Conservation (phyloP, 192 early-diverging fungal species). For the Globomyces pollinis-pini region DNA sequence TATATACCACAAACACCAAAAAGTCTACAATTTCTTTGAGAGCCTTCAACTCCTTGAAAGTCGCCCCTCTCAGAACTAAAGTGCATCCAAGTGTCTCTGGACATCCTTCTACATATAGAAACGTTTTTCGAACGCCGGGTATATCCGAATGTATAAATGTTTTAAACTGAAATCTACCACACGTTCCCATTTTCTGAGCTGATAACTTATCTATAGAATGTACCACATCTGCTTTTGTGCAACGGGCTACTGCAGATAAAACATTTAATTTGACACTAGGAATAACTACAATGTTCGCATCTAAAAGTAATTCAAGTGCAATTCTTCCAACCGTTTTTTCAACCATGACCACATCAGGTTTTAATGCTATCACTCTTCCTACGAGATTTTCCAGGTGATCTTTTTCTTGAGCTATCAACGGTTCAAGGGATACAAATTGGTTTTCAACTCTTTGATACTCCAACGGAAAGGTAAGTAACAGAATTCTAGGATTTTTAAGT, state of each 20-base stretch:
- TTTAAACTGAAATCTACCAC: constrained; percentile 65
- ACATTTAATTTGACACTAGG: constrained; percentile 81
- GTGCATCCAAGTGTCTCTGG: constrained; percentile 72
- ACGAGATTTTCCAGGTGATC: constrained; percentile 77
- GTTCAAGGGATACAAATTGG: constrained; percentile 72
- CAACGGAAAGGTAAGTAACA: constrained; percentile 80
- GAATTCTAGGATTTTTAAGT: constrained; percentile 64
- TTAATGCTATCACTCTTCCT: constrained; percentile 63
- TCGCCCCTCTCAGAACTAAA: constrained; percentile 81
- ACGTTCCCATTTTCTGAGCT: constrained; percentile 69
- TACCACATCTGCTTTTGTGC: constrained; percentile 76
- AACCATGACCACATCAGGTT: constrained; percentile 73
- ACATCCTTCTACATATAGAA: constrained; percentile 84
- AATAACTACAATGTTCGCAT: constrained; percentile 69
- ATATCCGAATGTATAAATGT: constrained; percentile 75
- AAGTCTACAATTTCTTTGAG: constrained; percentile 80
- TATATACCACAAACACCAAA: constrained; percentile 80
- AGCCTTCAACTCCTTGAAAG: constrained; percentile 49
- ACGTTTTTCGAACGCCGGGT: constrained; percentile 76
- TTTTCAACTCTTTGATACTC: constrained; percentile 69
- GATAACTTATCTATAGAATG: constrained; percentile 75
- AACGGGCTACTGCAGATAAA: constrained; percentile 78
- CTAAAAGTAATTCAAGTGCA: constrained; percentile 75
- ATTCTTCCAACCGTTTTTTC: constrained; percentile 77
- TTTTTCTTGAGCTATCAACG: constrained; percentile 73